phyloP scores from a whole-genome alignment of 768 basidiomycete species.

The Calocybe gangraenosa region DNA sequence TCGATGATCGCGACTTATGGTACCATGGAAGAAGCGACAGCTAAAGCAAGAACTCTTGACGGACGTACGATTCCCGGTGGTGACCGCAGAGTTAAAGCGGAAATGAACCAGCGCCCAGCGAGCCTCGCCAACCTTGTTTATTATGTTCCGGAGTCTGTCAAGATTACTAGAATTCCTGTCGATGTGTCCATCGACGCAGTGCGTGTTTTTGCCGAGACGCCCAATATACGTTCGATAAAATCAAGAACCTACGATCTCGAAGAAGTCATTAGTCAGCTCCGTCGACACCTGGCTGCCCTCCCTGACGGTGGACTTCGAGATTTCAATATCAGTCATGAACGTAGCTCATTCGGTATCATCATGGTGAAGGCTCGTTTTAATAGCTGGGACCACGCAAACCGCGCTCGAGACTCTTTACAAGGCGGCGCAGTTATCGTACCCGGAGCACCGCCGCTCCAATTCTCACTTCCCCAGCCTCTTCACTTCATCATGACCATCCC shows the following conservation, averaged over 20 bases:
- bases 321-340: constrained; percentile 24
- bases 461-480: constrained; percentile 44
- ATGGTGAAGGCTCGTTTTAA: constrained; percentile 41
- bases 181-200: constrained; percentile 21
- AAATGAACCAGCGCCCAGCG: constrained; percentile 36
- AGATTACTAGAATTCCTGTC: constrained; percentile 37
- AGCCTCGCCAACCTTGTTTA: constrained; percentile 19
- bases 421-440: constrained; percentile 24
- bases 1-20: constrained; percentile 42
- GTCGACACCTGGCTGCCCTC: constrained; percentile 18
- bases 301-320: constrained; percentile 15
- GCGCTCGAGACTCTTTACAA: constrained; percentile 32
- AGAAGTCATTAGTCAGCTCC: constrained; percentile 19
- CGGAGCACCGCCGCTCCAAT: constrained; percentile 22
- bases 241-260: constrained; percentile 18
- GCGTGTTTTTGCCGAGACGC: constrained; percentile 26
- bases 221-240: constrained; percentile 17
- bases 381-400: constrained; percentile 44
- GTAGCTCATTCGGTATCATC: constrained; percentile 26
- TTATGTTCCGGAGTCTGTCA: constrained; percentile 32
- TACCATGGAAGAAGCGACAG: constrained; percentile 25
- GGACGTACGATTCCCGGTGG: constrained; percentile 19
- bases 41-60: constrained; percentile 34
- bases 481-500: constrained; percentile 48
- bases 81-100: constrained; percentile 44